phyloP scores from a whole-genome alignment of 768 basidiomycete genomes.

The Harrya chromipes region DNA sequence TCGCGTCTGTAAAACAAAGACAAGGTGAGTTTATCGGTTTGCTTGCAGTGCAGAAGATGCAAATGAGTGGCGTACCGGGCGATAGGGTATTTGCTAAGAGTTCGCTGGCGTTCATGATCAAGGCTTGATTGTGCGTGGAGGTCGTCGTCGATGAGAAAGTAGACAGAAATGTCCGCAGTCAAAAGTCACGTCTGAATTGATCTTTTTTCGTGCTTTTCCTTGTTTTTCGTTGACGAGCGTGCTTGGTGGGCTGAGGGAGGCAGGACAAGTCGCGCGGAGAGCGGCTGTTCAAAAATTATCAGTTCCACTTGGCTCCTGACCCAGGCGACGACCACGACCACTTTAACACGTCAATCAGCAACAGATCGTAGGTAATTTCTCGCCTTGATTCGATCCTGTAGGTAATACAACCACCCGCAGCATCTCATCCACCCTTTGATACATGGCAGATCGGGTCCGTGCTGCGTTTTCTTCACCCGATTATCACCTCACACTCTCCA shows the following conservation, averaged over 20 bases:
- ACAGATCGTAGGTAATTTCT: constrained; percentile 15
- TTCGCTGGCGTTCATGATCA: constrained; percentile 85
- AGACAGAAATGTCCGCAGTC: constrained; percentile 14
- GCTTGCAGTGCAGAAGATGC: constrained; percentile 31
- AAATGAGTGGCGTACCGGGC: constrained; percentile 56
- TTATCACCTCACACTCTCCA: constrained; percentile 34
- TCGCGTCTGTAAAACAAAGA: constrained; percentile 57
- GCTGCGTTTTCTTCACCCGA: not conserved
- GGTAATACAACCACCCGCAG: constrained; percentile 15
- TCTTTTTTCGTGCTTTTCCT: constrained; percentile 11
- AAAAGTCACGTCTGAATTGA: constrained; percentile 11
- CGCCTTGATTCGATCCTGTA: constrained; percentile 1
- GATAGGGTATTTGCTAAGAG: constrained; percentile 93
- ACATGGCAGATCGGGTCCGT: constrained; percentile 34
- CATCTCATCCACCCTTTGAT: not conserved
- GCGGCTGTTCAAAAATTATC: constrained; percentile 35
- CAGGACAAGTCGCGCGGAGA: constrained; percentile 29
- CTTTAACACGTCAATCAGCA: constrained; percentile 19
- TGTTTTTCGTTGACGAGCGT: not conserved
- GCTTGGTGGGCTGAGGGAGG: constrained; percentile 26
- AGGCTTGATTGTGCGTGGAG: constrained; percentile 17
- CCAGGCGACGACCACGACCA: constrained; percentile 6
- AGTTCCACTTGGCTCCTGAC: no score
- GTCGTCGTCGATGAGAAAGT: constrained; percentile 23
- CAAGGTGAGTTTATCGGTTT: constrained; percentile 28